Evolutionary conservation across 2,329 filamentous ascomycete genomes (phyloP), one percentile per base, ranked within the genome.

Genomic region (Ascochyta rabiei): DNA sequence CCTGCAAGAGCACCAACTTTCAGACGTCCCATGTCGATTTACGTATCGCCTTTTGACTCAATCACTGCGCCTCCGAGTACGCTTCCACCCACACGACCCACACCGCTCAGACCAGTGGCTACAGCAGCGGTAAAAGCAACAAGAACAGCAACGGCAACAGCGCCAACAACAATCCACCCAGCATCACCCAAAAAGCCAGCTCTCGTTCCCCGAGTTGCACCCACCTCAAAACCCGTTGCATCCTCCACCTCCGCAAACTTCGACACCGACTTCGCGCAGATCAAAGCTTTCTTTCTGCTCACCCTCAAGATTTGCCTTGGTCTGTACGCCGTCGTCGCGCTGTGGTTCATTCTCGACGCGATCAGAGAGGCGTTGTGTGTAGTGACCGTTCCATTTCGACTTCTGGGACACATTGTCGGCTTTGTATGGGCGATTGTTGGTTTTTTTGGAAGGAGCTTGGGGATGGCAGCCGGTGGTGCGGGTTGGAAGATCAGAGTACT

Each of bases 311-410:
- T 69, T 3, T 58, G 54, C 12, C 31, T 71, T 3, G 16, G 63
- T 0, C 10, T 71, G 3, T 72, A 72, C 26, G 48, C 46, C 7
- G 46, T 70, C 8, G 49, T 71, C 8, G 67, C 63, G 7, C n/a
- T 70, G 43, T 71, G 69, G 56, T 71, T 63, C 40, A 21, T 71
- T 6, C 62, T 72, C 2, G 66, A 72, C 53, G 70, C 66, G 0
- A 42, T 70, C 3, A 30, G 67, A 10, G 62, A 67, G 33, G 64
- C 62, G 3, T 51, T 70, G 8, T 48, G 62, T 53, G 59, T 57
- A 15, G 18, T 72, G 3, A 61, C 59, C 2, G 64, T 64, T 24
- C 68, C 70, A n/a, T 66, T 69, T 46, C 54, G 66, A 1, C 39
- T 43, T 6, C 21, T 61, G 10, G 64, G 41, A 33, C 40, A 56